Evolutionary conservation across 2,329 filamentous ascomycete genomes (phyloP), one percentile per base, ranked within the genome.

Genomic region (Tympanopsis confertula): DNA sequence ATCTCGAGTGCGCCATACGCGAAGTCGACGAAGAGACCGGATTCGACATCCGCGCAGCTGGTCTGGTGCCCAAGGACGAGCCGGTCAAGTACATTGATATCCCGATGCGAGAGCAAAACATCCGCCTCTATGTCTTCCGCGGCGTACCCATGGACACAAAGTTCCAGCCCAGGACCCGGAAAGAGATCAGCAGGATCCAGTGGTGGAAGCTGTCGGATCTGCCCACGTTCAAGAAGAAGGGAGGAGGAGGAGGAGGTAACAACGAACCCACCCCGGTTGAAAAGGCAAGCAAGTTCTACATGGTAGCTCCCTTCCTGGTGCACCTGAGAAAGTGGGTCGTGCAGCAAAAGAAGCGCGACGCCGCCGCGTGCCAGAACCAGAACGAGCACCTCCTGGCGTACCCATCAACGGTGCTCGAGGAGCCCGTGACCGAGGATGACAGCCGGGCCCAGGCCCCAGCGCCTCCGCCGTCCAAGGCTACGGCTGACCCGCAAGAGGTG

Each of bases 1-100:
- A 98, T 52, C 62, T 96, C 39, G 87, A 91, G 53, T 98, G 93
- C 57, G 91, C 93, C 18, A 73, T 95, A 37, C 78, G 91, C 37
- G 91, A 98, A 53, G 89, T 94, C 4, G 89, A 88, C 53, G 91
- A 98, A 57, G 91, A 98, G 63, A 98, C 91, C 0, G 91, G 91
- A 1, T 86, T 85, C 49, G 86, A 98, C 54, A 68, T 94, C 38
- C 71, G 69, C 20, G 70, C 70, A 22, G 82, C 88, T 18, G 85
- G 84, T 3, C 62, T 96, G 33, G 78, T 95, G 13, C 75, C 80
- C 20, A 70, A 78, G 19, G 72, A 82, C 40, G 71, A 78, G 33
- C 75, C 77, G 15, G 74, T 86, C 49, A 89, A 93, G 58, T 83
- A 76, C 48, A 89, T 98, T 45, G 82, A 94, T 50, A 77, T 94